Evolutionary conservation across 257 asterid species (phyloP).

Genomic region (Marsdenia floribunda): DNA sequence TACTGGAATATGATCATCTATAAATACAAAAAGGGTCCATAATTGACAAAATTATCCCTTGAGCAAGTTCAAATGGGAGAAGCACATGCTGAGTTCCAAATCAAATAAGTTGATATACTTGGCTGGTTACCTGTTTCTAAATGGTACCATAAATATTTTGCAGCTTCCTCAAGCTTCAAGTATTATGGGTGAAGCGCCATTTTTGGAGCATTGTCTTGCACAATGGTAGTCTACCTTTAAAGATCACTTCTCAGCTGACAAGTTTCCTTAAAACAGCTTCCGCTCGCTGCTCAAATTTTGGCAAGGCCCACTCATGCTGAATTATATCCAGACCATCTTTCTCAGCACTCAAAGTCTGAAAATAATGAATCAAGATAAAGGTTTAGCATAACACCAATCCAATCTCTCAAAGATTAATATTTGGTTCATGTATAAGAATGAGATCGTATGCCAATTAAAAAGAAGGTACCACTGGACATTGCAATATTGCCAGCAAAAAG

Average conservation of each 20-base stretch:
- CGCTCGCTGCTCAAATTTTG: conserved; percentile 87
- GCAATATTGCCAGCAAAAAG: background rate
- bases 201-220: background rate
- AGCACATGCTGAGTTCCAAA: background rate
- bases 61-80: background rate
- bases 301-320: conserved; percentile 90
- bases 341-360: conserved; percentile 85
- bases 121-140: conserved; percentile 3
- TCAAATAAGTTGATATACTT: background rate
- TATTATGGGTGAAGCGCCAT: background rate
- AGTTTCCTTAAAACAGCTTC: conserved; percentile 74
- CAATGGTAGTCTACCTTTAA: background rate
- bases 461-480: background rate
- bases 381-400: background rate
- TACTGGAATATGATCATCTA: background rate
- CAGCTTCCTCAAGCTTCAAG: conserved; percentile 2
- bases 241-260: conserved; percentile 24
- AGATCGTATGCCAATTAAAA: background rate
- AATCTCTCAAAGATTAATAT: background rate
- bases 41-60: conserved; percentile 1
- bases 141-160: background rate
- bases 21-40: background rate
- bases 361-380: conserved; percentile 16
- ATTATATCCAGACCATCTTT: conserved; percentile 72
- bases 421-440: background rate